Base-by-base conservation (phyloP, 2,329 filamentous ascomycete species). In the Cytospora mali region DNA sequence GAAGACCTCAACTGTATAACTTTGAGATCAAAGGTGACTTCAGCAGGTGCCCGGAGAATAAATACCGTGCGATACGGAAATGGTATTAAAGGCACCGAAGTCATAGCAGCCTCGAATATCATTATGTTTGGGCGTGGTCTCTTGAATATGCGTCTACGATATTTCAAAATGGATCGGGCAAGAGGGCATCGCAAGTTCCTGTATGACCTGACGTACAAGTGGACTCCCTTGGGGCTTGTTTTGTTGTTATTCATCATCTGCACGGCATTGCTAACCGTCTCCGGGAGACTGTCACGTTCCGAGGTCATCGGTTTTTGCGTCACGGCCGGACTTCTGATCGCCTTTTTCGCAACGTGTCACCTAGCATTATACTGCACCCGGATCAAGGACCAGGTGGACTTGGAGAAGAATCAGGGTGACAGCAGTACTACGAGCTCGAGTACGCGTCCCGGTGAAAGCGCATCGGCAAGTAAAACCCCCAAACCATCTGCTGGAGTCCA, bases 181-280 rank as follows among this genome's bases (percentile, higher is more conserved):
- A 35, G 33, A 31, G 23, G 52, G 29, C 53, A 56, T 4, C 61
- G 33, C 55, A 61, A 42, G 14, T 6, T 63, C 46, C 48, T 61
- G 1, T 50, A 35, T 16, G 63, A 65, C 25, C 48, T 51, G 9
- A 54, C 61, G 33, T 46, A 62, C 52, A 50, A 46, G 46, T 57
- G 57, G 46, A 53, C 62, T 27, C 63, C 63, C 3, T 65, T 63
- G 33, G 28, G 54, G 9, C 50, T 63, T 49, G 56, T 52, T 25
- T 23, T 46, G 25, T 46, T 63, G 21, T 33, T 49, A 9, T 9
- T 48, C 46, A 25, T 57, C 48, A 29, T 63, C 48, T 46, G 48
- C 21, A 48, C 55, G 48, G 39, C 57, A n/a, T 21, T 65, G 21
- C 25, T 60, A 18, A 59, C 39, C 55, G 62, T 53, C 28, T 52